Evolutionary conservation across 192 early-diverging fungal genomes (phyloP), one percentile per base, ranked within the genome.

Genomic region (Umbelopsis isabellina): DNA sequence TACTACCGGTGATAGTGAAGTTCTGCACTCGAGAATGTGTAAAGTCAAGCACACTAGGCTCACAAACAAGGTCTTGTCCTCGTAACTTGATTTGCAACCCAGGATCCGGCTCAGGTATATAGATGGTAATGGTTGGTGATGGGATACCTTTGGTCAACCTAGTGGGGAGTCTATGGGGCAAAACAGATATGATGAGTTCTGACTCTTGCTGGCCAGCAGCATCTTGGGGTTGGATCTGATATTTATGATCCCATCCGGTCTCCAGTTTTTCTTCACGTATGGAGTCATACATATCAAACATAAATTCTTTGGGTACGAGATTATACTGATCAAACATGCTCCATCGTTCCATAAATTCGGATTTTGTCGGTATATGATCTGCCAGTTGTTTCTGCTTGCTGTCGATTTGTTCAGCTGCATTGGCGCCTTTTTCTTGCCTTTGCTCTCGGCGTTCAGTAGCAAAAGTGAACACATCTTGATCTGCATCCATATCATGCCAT

Each of bases 11-110:
- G 51, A 91, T 80, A 22, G 77, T 82, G 72, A 91, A 91, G 10
- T 76, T 75, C 25, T 85, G 85, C 45, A 77, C 82, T 9, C 75
- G 66, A 23, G 81, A 76, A 1, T 68, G 61, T n/a, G 80, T 73
- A 70, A 91, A 91, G 41, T 86, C 84, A 0, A 91, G 80, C 0
- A 87, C 49, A 12, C 82, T 76, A 1, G 88, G 89, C 20, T 84
- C 72, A 49, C 80, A 84, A 1, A 76, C 71, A 2, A 91, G 58
- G 64, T 91, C 88, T n/a, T 83, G 78, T 25, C 88, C 89, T 33
- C 84, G 74, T 10, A 91, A 65, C 58, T 83, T 82, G 48, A 91
- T 87, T 22, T 85, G 84, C 18, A 91, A 71, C 15, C 80, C 80
- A 0, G 85, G 79, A 53, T 90, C 87, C 3, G 86, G 69, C 3